Evolutionary conservation across 495 filamentous ascomycete species (phyloP), one percentile per base, ranked within the genome.

Genomic region (Penicillium canescens): DNA sequence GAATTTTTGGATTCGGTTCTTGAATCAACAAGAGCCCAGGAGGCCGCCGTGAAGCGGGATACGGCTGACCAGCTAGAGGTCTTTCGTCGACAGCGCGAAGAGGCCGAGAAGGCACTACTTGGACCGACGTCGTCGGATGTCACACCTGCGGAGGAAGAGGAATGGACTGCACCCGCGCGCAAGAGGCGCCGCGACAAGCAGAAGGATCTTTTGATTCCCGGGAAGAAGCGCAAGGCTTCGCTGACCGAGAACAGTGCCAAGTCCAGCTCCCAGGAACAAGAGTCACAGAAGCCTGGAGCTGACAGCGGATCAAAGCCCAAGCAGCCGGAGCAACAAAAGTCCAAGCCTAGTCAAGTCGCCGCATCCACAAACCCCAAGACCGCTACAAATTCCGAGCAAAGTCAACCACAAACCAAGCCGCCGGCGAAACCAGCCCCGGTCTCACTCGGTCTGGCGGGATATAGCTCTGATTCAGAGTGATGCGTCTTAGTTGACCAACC

Each of bases 1-100:
- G 92, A 96, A 3, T 98, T 96, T 62, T 71, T 98, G 13, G 92
- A 95, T 52, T 86, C 82, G 2, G 82, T 96, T 13, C 71, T 86
- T 31, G 87, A 88, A 57, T 81, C 78, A 37, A 86, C 82, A 26
- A 72, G 87, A 18, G 79, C 75, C 11, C 84, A 92, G 69, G 92
- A 96, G 63, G 87, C 82, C 8, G 75, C 81, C 31, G 76, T 90
- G n/a, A 82, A 82, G 65, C 83, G 79, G 55, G 89, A 96, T 70
- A 90, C 87, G 12, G 78, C 82, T 18, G 84, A 89, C 59, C 85
- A 90, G 58, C 68, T 97, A 34, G 82, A 84, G 38, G 62, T 66
- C 0, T 96, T 96, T 60, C 77, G 88, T 33, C 74, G 77, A 61
- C 82, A 85, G 59, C 86, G 86, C 55, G 85, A 87, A 57, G 81